Evolutionary conservation across 495 filamentous ascomycete genomes (phyloP).

Genomic region (Xylaria castorea): DNA sequence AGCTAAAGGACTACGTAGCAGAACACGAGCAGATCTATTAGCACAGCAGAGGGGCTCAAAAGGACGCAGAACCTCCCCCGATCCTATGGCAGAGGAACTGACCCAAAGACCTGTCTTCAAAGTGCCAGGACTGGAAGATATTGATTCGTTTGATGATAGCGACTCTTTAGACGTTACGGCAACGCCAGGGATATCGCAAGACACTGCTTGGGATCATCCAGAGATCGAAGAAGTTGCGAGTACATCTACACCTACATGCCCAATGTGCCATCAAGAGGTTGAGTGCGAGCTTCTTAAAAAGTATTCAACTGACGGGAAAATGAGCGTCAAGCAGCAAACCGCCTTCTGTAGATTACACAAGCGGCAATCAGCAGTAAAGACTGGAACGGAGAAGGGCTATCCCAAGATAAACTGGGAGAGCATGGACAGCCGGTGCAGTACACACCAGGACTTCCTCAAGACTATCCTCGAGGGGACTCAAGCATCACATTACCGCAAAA

Average conservation of each 20-base stretch:
- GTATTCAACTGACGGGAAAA: slow-evolving; percentile 54
- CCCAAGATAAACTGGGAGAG: slow-evolving; percentile 78
- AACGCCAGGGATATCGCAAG: slow-evolving; percentile 18
- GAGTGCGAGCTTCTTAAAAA: slow-evolving; percentile 56
- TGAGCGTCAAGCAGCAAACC: slow-evolving; percentile 66
- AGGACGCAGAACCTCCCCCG: slow-evolving; percentile 15
- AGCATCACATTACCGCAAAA: slow-evolving; percentile 66
- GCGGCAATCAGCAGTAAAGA: slow-evolving; percentile 58
- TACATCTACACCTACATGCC: slow-evolving; percentile 53
- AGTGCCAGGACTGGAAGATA: slow-evolving; percentile 34
- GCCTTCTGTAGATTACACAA: slow-evolving; percentile 79
- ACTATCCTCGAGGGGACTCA: slow-evolving; percentile 63
- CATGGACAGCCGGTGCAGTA: slow-evolving; percentile 67
- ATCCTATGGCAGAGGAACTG: slow-evolving; percentile 27
- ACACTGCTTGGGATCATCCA: slow-evolving; percentile 30
- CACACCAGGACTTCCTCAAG: slow-evolving; percentile 62
- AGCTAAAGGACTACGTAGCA: neutral
- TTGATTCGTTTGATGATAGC: slow-evolving; percentile 24
- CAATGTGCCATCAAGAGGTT: slow-evolving; percentile 71
- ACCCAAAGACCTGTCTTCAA: slow-evolving; percentile 36
- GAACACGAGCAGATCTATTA: neutral
- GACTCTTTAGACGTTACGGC: slow-evolving; percentile 5
- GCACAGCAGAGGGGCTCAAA: slow-evolving; percentile 25
- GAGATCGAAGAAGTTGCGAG: slow-evolving; percentile 26
- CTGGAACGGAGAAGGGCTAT: slow-evolving; percentile 72